Evolutionary conservation across 176 grass and related monocot species (phyloP).

Genomic region (Eragrostis curvula): DNA sequence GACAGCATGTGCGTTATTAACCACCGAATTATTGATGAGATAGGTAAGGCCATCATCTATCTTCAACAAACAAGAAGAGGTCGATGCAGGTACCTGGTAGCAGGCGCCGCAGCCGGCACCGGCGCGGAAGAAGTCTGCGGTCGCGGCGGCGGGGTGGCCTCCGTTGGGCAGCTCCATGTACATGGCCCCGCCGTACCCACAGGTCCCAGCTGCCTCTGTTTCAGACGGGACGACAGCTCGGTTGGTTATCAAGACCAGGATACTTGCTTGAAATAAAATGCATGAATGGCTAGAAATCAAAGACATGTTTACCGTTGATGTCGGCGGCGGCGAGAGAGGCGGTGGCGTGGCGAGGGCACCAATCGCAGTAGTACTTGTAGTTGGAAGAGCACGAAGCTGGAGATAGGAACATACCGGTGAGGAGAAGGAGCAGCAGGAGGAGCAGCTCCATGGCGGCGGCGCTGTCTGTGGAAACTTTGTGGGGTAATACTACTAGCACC

Average conservation of each 20-base stretch:
- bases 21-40: too few species aligned
- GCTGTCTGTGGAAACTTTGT: too few species aligned
- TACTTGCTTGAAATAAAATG: too few species aligned
- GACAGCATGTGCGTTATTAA: too few species aligned
- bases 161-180: conserved; percentile 10
- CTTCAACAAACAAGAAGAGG: background rate
- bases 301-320: conserved; percentile 15
- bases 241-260: too few species aligned
- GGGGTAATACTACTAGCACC: too few species aligned
- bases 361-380: conserved; percentile 18
- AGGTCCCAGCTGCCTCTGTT: conserved; percentile 18
- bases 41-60: too few species aligned
- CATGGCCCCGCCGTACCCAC: conserved; percentile 40
- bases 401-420: background rate
- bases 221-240: too few species aligned
- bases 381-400: background rate
- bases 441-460: too few species aligned
- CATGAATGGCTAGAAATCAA: background rate
- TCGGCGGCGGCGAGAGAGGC: conserved; percentile 34
- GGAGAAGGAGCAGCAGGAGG: background rate
- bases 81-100: conserved; percentile 58
- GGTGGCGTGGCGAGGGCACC: conserved; percentile 55
- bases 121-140: conserved; percentile 24
- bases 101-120: conserved; percentile 56
- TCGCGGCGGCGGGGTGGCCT: conserved; percentile 38